Conservation (phyloP, 805 yeast species). For the Naumovozyma dairenensis region DNA sequence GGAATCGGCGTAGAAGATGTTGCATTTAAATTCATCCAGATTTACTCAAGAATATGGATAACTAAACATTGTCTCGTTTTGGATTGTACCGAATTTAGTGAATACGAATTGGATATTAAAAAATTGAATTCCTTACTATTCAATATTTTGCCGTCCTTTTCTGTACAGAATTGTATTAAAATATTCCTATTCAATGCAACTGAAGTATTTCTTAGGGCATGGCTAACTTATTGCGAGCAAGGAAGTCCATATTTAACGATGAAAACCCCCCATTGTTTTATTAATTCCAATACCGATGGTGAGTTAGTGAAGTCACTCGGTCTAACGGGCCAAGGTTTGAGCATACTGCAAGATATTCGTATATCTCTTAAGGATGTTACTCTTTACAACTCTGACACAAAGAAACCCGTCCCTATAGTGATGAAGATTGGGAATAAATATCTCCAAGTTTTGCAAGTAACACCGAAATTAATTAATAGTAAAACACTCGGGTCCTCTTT, state of each 20-base stretch:
- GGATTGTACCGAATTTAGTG: constrained; percentile 58
- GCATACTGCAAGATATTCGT: constrained; percentile 36
- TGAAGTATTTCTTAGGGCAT: constrained; percentile 7
- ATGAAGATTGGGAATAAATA: constrained; percentile 57
- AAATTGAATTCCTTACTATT: constrained; percentile 27
- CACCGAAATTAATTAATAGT: constrained; percentile 32
- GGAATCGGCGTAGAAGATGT: constrained; percentile 39
- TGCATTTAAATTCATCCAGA: constrained; percentile 51
- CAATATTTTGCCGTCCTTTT: constrained; percentile 42
- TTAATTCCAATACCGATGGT: constrained; percentile 36
- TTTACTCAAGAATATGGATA: constrained; percentile 63
- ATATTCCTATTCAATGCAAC: constrained; percentile 37
- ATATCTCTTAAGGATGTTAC: constrained; percentile 42
- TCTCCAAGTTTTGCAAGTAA: constrained; percentile 42
- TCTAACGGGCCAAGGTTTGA: constrained; percentile 31
- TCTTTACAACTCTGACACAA: constrained; percentile 36
- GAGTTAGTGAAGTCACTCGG: constrained; percentile 34
- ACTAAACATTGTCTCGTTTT: constrained; percentile 49
- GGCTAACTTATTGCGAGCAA: not conserved
- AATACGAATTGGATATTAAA: constrained; percentile 14
- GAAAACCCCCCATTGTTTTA: constrained; percentile 27
- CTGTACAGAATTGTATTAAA: constrained; percentile 42
- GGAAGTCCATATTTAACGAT: constrained; percentile 10
- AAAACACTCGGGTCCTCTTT: constrained; percentile 21
- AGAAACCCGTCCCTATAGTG: constrained; percentile 45